Evolutionary conservation across 305 asterid genomes (phyloP).

Genomic region (Plantago coronopus): DNA sequence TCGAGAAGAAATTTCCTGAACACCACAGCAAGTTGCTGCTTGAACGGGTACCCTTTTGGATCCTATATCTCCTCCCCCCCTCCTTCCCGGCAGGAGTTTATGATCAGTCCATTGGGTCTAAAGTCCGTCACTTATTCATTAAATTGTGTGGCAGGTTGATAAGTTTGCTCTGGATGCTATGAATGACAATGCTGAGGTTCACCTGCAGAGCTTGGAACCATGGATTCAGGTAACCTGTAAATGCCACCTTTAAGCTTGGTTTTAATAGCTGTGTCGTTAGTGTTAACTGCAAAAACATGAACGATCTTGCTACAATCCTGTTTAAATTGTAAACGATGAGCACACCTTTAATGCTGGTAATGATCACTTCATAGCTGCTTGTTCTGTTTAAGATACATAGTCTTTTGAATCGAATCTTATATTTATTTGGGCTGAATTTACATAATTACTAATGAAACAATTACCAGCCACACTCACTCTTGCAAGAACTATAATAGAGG

Average conservation of each 20-base stretch:
- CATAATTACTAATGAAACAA: slow-evolving; percentile 1
- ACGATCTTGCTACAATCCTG: slow-evolving; percentile 7
- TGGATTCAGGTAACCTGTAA: slow-evolving; percentile 71
- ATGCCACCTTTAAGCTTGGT: slow-evolving; percentile 10
- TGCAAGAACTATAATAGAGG: slow-evolving; percentile 8
- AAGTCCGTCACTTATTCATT: slow-evolving; percentile 26
- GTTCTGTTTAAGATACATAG: background rate
- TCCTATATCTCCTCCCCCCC: background rate
- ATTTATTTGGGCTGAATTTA: slow-evolving; percentile 1
- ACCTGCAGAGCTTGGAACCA: slow-evolving; percentile 91
- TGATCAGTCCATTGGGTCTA: slow-evolving; percentile 16
- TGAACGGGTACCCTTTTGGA: slow-evolving; percentile 65
- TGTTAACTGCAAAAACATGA: slow-evolving; percentile 8
- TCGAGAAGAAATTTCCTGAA: slow-evolving; percentile 91
- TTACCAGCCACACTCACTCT: slow-evolving; percentile 14
- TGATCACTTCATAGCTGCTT: slow-evolving; percentile 9
- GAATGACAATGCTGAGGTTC: slow-evolving; percentile 82
- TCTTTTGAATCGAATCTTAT: slow-evolving; percentile 12
- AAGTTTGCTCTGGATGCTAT: slow-evolving; percentile 84
- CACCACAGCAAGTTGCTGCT: slow-evolving; percentile 96
- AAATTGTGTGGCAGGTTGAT: slow-evolving; percentile 59
- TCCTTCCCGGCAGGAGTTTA: background rate
- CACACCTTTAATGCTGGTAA: slow-evolving; percentile 17
- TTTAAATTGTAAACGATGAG: background rate
- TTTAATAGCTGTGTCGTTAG: slow-evolving; percentile 8